Evolutionary conservation across 2,329 filamentous ascomycete genomes (phyloP), one percentile per base, ranked within the genome.

Genomic region (Cytospora piceae): DNA sequence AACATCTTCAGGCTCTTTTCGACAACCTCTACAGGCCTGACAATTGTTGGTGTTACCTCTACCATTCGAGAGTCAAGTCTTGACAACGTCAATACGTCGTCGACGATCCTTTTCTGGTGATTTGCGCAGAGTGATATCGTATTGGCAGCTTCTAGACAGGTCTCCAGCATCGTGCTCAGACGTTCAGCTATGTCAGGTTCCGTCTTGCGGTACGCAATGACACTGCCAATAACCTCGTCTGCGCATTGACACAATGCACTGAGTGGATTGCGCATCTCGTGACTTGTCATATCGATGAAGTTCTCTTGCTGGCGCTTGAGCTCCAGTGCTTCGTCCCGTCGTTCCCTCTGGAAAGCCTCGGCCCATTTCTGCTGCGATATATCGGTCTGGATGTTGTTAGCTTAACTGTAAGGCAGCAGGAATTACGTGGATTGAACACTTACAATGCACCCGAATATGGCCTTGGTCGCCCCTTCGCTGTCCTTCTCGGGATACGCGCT

Each of bases 291-390:
- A 71, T 91, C 89, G 69, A 91, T 90, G 72, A 91, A 91, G 69
- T 90, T 90, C 70, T 87, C 85, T 70, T 88, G 85, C 68, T 90
- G 87, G 29, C 87, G 82, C 75, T 95, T 95, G 67, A 93, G 82
- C 74, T 94, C 90, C 2, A 94, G 86, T 0, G 92, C 93, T 74
- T 95, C 92, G 72, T 94, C 87, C 72, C 91, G 90, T 65, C 91
- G 87, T 54, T 88, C 84, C 71, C 86, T 92, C 75, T 96, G 91
- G 39, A 93, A 87, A 56, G 89, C 88, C 75, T 96, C 92, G 1
- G 92, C 92, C 82, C 89, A 90, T 75, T 96, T 96, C 74, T 95
- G 91, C 62, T 90, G 86, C 22, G 90, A 93, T 69, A 96, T 96
- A 72, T 96, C 92, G 0, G 92, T 94, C 46, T 49, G n/a, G 22